Evolutionary conservation across 2,329 filamentous ascomycete species (phyloP), one percentile per base, ranked within the genome.

Genomic region (Knufia petricola): DNA sequence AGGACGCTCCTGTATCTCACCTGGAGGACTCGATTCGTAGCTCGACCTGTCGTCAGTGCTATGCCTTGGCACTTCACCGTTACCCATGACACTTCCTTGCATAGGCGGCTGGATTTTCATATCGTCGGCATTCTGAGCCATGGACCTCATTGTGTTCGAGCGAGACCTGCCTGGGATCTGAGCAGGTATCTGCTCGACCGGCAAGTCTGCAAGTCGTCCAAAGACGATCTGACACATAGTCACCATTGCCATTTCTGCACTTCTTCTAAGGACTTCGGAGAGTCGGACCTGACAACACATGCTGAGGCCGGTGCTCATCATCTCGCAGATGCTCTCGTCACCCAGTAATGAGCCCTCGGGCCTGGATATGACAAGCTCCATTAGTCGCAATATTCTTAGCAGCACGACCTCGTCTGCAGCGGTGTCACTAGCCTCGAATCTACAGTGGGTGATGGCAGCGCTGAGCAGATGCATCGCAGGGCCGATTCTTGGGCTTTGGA

Each of bases 171-270:
- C 46, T 32, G 50, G 50, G 2, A 77, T 68, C 53, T 85, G 79
- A 31, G 83, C 77, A 6, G 44, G 44, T 10, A 80, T 80, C 19
- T 81, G 78, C 61, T 89, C 84, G 40, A 85, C 76, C 59, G 94
- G 87, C 6, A 96, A 71, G 55, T 89, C 82, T 65, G 94, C 95
- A 46, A 98, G 70, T 52, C 94, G 82, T 65, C 89, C 85, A 63
- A 98, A 98, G 60, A 98, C 95, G 56, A 95, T 88, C 68, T 98
- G 92, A 63, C 92, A 96, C 92, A 98, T 98, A 57, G 87, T 87
- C 39, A 96, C 87, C 89, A 98, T 95, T 48, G 88, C 84, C 61
- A 94, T 55, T 67, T 98, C 92, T 1, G 92, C 92, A 17, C 89
- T 94, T 55, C 89, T 78, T 55, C 90, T 81, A 48, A 98, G 71